Evolutionary conservation across 139 green algal species (phyloP).

Genomic region (Limnomonas spitsbergensis): DNA sequence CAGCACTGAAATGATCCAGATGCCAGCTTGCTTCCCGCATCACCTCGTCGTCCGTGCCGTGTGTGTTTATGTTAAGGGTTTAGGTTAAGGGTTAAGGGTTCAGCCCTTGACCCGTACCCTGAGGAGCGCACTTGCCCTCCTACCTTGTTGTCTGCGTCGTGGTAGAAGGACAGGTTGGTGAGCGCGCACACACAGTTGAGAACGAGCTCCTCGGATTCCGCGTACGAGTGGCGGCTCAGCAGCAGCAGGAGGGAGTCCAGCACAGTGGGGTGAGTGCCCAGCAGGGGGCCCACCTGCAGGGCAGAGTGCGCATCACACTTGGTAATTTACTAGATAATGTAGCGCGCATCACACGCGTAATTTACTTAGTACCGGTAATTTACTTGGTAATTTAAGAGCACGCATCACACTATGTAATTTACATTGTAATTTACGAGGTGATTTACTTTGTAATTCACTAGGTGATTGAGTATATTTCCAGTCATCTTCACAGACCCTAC

Average conservation of each 20-base stretch:
- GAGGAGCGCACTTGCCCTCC: too few species aligned
- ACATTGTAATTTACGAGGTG: too few species aligned
- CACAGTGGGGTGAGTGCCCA: constrained; percentile 22
- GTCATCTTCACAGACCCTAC: too few species aligned
- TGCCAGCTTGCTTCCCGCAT: not conserved
- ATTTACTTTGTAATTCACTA: too few species aligned
- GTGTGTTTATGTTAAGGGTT: too few species aligned
- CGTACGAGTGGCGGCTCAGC: constrained; percentile 21
- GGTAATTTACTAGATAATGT: not conserved
- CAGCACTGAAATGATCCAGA: too few species aligned
- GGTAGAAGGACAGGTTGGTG: constrained; percentile 60
- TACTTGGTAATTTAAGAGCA: not conserved
- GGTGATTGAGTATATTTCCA: too few species aligned
- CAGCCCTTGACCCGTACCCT: too few species aligned
- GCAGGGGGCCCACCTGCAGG: constrained; percentile 18
- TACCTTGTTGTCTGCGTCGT: constrained; percentile 35
- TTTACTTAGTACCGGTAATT: not conserved
- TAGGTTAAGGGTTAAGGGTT: too few species aligned
- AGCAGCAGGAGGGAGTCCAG: constrained; percentile 23
- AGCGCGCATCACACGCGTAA: too few species aligned
- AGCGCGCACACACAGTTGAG: constrained; percentile 51
- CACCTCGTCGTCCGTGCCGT: too few species aligned
- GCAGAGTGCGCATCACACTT: not conserved
- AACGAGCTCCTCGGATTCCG: constrained; percentile 50
- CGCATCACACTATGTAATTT: too few species aligned